Percentiles rank a stretch among this genome's conserved stretches.
phyloP scores from a whole-genome alignment of 2,329 filamentous ascomycete genomes.

The Piedraia hortae region DNA sequence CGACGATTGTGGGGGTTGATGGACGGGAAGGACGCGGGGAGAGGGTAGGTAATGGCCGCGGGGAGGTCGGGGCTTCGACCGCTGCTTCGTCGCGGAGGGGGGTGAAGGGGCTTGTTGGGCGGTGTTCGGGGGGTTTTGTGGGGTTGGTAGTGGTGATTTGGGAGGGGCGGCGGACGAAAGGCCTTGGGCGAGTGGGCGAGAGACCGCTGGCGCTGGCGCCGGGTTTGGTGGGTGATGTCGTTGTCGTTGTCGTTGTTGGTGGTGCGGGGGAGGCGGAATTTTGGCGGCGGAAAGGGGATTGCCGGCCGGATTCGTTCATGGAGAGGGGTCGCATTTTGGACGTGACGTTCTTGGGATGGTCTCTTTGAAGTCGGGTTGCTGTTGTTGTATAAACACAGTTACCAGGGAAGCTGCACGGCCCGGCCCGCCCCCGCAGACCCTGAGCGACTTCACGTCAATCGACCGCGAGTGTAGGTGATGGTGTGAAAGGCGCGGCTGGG shows the following conservation, averaged over 20 bases:
- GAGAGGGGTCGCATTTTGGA: constrained; percentile 2
- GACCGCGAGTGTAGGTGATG: no score
- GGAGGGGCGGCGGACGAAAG: constrained; percentile 12
- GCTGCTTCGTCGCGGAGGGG: not conserved
- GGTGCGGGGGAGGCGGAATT: constrained; percentile 10
- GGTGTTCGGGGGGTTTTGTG: constrained; percentile 1
- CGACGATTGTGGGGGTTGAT: not conserved
- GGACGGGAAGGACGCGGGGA: not conserved
- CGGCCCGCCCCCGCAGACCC: no score
- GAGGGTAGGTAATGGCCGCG: not conserved
- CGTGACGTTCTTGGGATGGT: no score
- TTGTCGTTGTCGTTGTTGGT: constrained; percentile 12
- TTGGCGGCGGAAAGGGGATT: constrained; percentile 13
- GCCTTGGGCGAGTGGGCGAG: constrained; percentile 8
- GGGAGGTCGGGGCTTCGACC: no score
- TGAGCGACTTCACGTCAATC: no score
- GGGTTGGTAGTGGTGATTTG: constrained; percentile 8
- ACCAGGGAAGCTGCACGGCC: no score
- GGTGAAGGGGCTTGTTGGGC: constrained; percentile 13
- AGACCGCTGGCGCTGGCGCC: constrained; percentile 5
- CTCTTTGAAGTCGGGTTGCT: no score
- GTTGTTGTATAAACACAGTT: no score
- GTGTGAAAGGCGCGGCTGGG: no score
- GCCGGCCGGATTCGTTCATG: constrained; percentile 4
- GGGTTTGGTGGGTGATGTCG: constrained; percentile 16